These are phyloP conservation scores for Phytophthora hibernalis DNA, from an alignment of 352 stramenopile genomes.

Conservation along the genomic window DNA sequence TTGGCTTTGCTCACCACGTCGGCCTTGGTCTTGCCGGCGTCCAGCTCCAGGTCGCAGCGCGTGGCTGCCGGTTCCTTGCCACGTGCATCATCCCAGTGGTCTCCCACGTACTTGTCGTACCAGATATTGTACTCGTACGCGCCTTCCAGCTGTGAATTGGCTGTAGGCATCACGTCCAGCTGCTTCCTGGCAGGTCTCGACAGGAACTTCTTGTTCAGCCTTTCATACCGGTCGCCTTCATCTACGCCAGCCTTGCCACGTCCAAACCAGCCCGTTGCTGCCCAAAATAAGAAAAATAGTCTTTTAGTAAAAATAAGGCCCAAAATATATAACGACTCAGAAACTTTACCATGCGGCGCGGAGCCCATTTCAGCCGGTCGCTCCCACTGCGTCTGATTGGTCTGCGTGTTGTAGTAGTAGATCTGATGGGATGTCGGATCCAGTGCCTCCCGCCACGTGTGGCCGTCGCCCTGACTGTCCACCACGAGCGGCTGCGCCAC, in stretches of 20 bases:
- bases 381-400: slow-evolving; percentile 90
- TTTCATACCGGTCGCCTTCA: slow-evolving; percentile 79
- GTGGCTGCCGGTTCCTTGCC: slow-evolving; percentile 88
- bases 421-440: slow-evolving; percentile 91
- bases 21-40: slow-evolving; percentile 93
- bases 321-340: not conserved
- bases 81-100: slow-evolving; percentile 89
- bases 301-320: not conserved
- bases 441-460: slow-evolving; percentile 92
- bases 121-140: slow-evolving; percentile 96
- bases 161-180: slow-evolving; percentile 87
- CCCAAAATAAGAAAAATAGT: slow-evolving; percentile 14
- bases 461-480: slow-evolving; percentile 53
- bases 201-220: slow-evolving; percentile 88
- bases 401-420: slow-evolving; percentile 95
- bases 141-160: slow-evolving; percentile 90
- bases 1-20: slow-evolving; percentile 88
- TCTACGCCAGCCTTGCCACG: slow-evolving; percentile 84
- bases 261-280: slow-evolving; percentile 93
- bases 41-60: slow-evolving; percentile 82
- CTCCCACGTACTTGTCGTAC: slow-evolving; percentile 94
- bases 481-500: slow-evolving; percentile 61
- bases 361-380: slow-evolving; percentile 91
- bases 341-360: slow-evolving; percentile 60
- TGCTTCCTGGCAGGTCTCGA: slow-evolving; percentile 90